Base-by-base conservation (phyloP, 192 early-diverging fungal species). In the Coemansia sp. region DNA sequence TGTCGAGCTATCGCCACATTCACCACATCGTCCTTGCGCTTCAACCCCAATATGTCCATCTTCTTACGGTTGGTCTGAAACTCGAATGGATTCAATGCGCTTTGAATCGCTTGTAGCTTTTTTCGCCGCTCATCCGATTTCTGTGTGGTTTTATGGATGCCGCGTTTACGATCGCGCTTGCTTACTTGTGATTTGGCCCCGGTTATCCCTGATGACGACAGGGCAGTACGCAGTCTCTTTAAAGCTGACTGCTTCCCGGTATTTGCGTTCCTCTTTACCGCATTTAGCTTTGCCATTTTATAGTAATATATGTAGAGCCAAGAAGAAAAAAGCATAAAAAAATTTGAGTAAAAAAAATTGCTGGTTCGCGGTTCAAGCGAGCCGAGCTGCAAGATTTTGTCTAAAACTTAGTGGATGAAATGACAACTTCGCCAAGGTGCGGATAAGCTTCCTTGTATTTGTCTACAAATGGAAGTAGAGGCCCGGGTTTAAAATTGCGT, bases 41-140 rank as follows among this genome's bases (percentile, higher is more conserved):
- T 94, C 10, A 88, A 80, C 16, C 90, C 91, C 13, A 97, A 61
- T 3, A 97, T 83, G 18, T 90, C 86, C 58, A 91, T 87, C 70
- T 98, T 96, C 51, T 77, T 80, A 16, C 80, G 80, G 56, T 86
- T 90, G 45, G 86, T 66, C 70, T 94, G 89, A 52, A 88, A 63
- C 56, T 98, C 97, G 52, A 96, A 99, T 3, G 94, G 97, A 72
- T 96, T 98, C 52, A 85, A 72, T 19, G 70, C 54, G 7, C 31
- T 55, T 42, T 83, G 63, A 56, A 80, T 73, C 33, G 45, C 50
- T 18, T 63, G 60, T 12, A 77, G 67, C 55, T 75, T 68, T 3
- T 75, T 35, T 12, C 65, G 57, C 13, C 60, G 72, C 52, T 62
- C 60, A 30, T 40, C 57, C 46, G 21, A 66, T 54, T 75, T 76